Evolutionary conservation across 2,329 filamentous ascomycete species (phyloP).

Genomic region (Chaetomiaceae sp.): DNA sequence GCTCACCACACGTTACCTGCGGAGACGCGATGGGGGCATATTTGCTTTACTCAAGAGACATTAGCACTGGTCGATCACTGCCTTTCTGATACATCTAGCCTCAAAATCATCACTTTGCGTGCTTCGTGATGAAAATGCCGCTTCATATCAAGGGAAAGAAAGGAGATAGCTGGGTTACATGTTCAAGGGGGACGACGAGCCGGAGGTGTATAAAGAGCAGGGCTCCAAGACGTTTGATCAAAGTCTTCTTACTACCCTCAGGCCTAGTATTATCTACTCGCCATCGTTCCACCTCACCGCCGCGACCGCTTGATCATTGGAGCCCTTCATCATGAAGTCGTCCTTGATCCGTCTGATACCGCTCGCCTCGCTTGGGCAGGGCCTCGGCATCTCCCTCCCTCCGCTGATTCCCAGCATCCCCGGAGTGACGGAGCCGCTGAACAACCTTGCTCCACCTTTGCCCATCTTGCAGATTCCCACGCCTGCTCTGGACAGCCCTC

Average conservation of each 20-base stretch:
- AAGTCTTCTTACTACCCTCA: background rate
- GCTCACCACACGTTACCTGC: background rate
- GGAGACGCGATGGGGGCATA: background rate
- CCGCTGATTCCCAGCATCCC: conserved; percentile 56
- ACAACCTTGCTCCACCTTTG: conserved; percentile 46
- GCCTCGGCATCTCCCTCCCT: conserved; percentile 8
- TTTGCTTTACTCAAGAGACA: background rate
- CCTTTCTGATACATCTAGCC: background rate
- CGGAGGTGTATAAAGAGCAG: background rate
- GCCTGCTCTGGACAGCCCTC: conserved; percentile 51
- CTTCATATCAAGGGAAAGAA: background rate
- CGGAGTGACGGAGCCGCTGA: conserved; percentile 55
- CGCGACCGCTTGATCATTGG: background rate
- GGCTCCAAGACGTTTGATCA: background rate
- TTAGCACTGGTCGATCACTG: conserved; percentile 2
- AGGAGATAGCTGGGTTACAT: background rate
- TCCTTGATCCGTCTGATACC: background rate
- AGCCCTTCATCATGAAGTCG: background rate
- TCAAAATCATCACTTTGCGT: conserved; percentile 1
- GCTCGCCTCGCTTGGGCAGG: background rate
- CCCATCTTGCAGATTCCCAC: conserved; percentile 57
- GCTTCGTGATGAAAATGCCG: background rate
- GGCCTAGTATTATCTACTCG: background rate
- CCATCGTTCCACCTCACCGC: background rate
- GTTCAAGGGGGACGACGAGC: background rate